Evolutionary conservation across 2,329 filamentous ascomycete genomes (phyloP), one percentile per base, ranked within the genome.

Genomic region (Clonostachys byssicola): DNA sequence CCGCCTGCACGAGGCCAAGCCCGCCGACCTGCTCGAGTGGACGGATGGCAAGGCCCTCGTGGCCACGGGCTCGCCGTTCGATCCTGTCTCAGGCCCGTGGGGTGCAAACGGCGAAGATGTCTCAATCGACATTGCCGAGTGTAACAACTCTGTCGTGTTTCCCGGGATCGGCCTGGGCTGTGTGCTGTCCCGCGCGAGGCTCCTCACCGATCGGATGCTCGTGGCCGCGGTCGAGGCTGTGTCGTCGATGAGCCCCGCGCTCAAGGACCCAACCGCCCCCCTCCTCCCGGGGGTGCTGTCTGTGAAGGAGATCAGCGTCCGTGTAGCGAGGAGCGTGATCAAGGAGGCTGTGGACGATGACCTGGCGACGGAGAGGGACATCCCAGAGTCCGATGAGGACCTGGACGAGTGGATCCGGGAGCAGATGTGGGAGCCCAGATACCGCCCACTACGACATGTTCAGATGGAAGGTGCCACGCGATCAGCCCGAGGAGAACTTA

Each of bases 71-170:
- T 89, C 85, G 9, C 90, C 91, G 0, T 95, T 95, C 61, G 75
- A 80, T 2, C 85, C 90, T 0, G 88, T 94, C 13, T 78, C 78
- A 44, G 78, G 76, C 0, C 72, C 77, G 2, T 81, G 78, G 74
- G 75, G 73, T 3, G n/a, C 59, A 0, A 61, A 69, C 10, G 77
- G 73, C 0, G 45, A 58, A 1, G 72, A 77, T 8, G 49, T 74
- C 2, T 63, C 65, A 51, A 70, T 77, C 49, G 66, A 74, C 30
- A 60, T 78, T 59, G 89, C 89, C 20, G 90, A 95, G 65, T 95
- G 91, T 69, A 95, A 95, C 69, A 95, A 95, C 67, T 87, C 83
- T 1, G 88, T 88, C 34, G 86, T 86, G 14, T 95, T 95, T 64
- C 90, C 90, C 0, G 89, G 89, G 0, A 92, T 95, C 49, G 90